phyloP scores from a whole-genome alignment of 192 early-diverging fungal genomes.

The Lobulomyces angularis region DNA sequence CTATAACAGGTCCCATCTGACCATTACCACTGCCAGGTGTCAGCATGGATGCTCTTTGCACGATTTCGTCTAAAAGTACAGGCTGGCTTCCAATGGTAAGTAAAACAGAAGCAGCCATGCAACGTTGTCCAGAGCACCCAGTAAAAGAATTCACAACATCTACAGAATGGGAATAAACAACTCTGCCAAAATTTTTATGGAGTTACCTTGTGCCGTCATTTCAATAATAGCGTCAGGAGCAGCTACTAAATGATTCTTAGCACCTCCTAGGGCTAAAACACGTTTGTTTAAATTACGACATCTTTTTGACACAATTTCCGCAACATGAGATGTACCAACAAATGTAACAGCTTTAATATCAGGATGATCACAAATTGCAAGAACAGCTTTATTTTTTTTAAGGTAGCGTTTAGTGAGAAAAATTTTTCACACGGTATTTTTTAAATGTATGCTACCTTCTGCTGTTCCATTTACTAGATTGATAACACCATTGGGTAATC shows the following conservation, averaged over 20 bases:
- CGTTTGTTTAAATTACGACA: constrained; percentile 49
- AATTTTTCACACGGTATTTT: background rate
- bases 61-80: constrained; percentile 45
- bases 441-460: constrained; percentile 10
- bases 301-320: constrained; percentile 36
- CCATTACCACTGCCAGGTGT: constrained; percentile 36
- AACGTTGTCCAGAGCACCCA: constrained; percentile 67
- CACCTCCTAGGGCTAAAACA: constrained; percentile 47
- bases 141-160: constrained; percentile 66
- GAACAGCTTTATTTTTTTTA: constrained; percentile 30
- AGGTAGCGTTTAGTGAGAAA: background rate
- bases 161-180: too few species aligned
- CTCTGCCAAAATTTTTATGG: too few species aligned
- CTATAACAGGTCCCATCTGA: constrained; percentile 66
- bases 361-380: constrained; percentile 45
- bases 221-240: constrained; percentile 61
- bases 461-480: constrained; percentile 62
- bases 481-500: constrained; percentile 63
- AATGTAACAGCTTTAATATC: constrained; percentile 59
- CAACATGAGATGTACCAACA: constrained; percentile 71
- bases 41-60: constrained; percentile 40
- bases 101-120: constrained; percentile 59
- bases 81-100: constrained; percentile 58
- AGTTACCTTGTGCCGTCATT: constrained; percentile 61
- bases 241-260: constrained; percentile 70